A percentile compares a stretch with the other conserved stretches of the same genome.
These are phyloP conservation scores for Leishmania major DNA, from an alignment of 208 protist species.

Conservation along the genomic window DNA sequence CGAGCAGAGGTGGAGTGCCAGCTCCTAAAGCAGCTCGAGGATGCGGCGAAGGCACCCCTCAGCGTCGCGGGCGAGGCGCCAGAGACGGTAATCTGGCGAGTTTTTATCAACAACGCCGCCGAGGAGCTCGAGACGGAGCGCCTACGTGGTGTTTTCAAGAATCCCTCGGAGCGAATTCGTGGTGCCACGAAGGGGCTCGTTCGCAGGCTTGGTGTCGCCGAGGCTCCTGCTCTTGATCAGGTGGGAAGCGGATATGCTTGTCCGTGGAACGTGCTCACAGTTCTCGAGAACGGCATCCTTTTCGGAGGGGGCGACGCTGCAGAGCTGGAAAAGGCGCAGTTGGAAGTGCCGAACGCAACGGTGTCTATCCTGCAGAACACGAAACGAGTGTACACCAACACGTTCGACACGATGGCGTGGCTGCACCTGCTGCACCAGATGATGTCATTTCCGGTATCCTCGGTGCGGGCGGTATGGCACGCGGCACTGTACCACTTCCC, in stretches of 20 bases:
- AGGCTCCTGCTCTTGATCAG: conserved; percentile 47
- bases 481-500: conserved; percentile 78
- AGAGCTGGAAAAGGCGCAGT: conserved; percentile 25
- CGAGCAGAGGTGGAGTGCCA: conserved; percentile 36
- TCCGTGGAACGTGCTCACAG: conserved; percentile 79
- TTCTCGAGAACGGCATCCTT: conserved; percentile 35
- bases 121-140: conserved; percentile 74
- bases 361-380: conserved; percentile 41
- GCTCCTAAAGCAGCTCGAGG: conserved; percentile 32
- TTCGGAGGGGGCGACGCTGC: conserved; percentile 23
- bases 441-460: conserved; percentile 65
- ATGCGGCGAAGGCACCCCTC: conserved; percentile 10
- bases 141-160: conserved; percentile 52
- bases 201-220: conserved; percentile 52
- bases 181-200: conserved; percentile 20
- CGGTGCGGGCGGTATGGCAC: conserved; percentile 70
- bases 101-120: conserved; percentile 69
- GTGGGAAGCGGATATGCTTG: conserved; percentile 53
- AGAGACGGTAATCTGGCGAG: conserved; percentile 17
- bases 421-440: conserved; percentile 58
- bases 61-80: not conserved
- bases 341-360: conserved; percentile 71
- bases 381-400: conserved; percentile 53
- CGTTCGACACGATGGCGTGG: conserved; percentile 71
- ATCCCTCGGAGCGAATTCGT: conserved; percentile 25